Percentiles rank a stretch among this genome's conserved stretches.
These are phyloP conservation scores for Penicillium angulare DNA, from an alignment of 495 filamentous ascomycete species.

Conservation along the genomic window DNA sequence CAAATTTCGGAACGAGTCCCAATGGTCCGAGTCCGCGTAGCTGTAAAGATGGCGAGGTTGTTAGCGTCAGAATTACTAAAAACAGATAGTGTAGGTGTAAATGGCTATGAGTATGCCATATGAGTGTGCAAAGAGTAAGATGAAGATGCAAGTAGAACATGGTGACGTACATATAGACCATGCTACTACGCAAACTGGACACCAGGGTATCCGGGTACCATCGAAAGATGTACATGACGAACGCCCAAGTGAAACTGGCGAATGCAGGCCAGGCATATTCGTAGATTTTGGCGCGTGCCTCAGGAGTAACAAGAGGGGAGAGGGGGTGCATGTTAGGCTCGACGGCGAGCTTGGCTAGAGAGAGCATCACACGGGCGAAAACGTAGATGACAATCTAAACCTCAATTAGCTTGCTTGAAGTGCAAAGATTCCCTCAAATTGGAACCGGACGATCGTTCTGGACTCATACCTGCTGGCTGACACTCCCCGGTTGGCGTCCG, in stretches of 20 bases:
- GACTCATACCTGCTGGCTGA: conserved; percentile 75
- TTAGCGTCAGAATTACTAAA: too few species aligned
- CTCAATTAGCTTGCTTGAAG: background rate
- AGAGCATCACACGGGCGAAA: conserved; percentile 86
- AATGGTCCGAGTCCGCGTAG: conserved; percentile 72
- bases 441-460: background rate
- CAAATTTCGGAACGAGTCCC: conserved; percentile 78
- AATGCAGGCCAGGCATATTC: conserved; percentile 86
- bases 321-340: conserved; percentile 56
- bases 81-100: too few species aligned
- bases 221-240: conserved; percentile 93
- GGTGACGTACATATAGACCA: conserved; percentile 91
- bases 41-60: conserved; percentile 35
- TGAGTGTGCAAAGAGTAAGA: too few species aligned
- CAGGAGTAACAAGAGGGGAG: conserved; percentile 40
- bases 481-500: conserved; percentile 73
- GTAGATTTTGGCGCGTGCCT: conserved; percentile 50
- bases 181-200: conserved; percentile 87
- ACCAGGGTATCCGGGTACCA: conserved; percentile 89
- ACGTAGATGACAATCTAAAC: conserved; percentile 87
- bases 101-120: too few species aligned
- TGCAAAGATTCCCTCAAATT: background rate
- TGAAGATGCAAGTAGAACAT: background rate
- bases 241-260: conserved; percentile 82
- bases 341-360: conserved; percentile 76